Conservation (phyloP, 805 yeast species). For the Cyberlindnera maritima region DNA sequence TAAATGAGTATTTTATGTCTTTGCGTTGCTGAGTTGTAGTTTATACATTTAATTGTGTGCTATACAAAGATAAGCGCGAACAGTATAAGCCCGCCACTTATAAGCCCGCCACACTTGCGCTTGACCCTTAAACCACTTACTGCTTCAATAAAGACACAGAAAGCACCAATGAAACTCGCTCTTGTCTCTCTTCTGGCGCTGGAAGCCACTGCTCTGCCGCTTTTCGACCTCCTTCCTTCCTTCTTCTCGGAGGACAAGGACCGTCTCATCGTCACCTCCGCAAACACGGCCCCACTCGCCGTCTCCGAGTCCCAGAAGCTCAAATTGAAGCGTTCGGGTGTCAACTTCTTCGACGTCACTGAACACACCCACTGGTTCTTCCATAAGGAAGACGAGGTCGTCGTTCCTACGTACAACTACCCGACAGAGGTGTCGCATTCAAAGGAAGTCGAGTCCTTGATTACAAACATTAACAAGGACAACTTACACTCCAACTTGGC, state of each 20-base stretch:
- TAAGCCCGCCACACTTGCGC: neutral
- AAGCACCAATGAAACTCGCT: slow-evolving; percentile 2
- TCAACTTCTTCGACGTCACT: slow-evolving; percentile 65
- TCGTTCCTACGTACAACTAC: slow-evolving; percentile 39
- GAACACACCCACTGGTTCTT: slow-evolving; percentile 30
- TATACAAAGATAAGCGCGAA: neutral
- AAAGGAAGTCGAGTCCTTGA: slow-evolving; percentile 39
- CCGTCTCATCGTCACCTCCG: slow-evolving; percentile 20
- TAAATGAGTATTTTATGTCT: neutral
- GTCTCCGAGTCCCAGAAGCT: slow-evolving; percentile 43
- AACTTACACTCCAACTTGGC: slow-evolving; percentile 53
- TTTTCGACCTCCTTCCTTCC: neutral
- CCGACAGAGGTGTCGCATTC: slow-evolving; percentile 45
- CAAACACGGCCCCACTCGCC: slow-evolving; percentile 20
- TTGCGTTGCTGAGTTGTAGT: neutral
- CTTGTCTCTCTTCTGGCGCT: neutral
- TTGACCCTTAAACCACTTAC: too few relatives aligned
- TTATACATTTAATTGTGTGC: neutral
- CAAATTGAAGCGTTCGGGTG: slow-evolving; percentile 44
- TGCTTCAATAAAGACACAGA: neutral
- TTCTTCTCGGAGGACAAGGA: neutral
- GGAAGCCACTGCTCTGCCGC: slow-evolving; percentile 1
- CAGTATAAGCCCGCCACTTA: neutral
- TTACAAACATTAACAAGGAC: slow-evolving; percentile 42
- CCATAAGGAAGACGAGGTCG: slow-evolving; percentile 15